phyloP scores from a whole-genome alignment of 768 basidiomycete genomes.

The Mycena filopes region DNA sequence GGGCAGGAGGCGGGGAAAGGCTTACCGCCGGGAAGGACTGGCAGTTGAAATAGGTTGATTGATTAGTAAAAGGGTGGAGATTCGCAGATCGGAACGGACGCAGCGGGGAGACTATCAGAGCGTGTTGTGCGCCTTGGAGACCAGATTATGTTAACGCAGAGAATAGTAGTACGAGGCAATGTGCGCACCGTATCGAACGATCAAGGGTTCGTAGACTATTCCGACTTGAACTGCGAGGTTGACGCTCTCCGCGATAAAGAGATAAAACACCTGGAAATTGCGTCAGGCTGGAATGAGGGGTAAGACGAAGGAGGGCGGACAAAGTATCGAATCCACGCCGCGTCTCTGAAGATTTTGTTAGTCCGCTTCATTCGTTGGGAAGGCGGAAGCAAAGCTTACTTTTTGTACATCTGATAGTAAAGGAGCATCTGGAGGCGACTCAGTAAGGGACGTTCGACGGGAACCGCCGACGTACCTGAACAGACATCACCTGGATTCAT shows the following conservation, averaged over 20 bases:
- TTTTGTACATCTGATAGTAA: slow-evolving; percentile 26
- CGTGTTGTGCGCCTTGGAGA: slow-evolving; percentile 16
- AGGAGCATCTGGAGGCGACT: slow-evolving; percentile 24
- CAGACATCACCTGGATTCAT: slow-evolving; percentile 12
- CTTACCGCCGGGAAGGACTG: slow-evolving; percentile 30
- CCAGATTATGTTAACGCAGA: no score
- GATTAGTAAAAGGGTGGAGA: neutral
- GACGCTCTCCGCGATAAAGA: slow-evolving; percentile 23
- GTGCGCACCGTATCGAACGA: slow-evolving; percentile 28
- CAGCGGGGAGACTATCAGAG: slow-evolving; percentile 21
- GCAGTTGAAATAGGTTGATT: neutral
- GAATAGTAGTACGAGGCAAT: no score
- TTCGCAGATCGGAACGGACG: slow-evolving; percentile 4
- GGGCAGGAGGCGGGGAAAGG: neutral
- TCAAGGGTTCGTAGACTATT: slow-evolving; percentile 30
- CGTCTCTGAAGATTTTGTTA: slow-evolving; percentile 10
- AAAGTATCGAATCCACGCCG: slow-evolving; percentile 29
- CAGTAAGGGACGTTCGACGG: neutral
- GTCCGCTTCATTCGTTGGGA: neutral
- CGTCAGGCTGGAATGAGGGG: neutral
- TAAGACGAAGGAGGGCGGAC: neutral
- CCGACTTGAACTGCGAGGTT: slow-evolving; percentile 24
- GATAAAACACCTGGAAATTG: slow-evolving; percentile 19
- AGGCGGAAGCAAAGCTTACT: neutral
- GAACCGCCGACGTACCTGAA: slow-evolving; percentile 5